phyloP scores from a whole-genome alignment of 306 rosid species.

The Alnus glutinosa region DNA sequence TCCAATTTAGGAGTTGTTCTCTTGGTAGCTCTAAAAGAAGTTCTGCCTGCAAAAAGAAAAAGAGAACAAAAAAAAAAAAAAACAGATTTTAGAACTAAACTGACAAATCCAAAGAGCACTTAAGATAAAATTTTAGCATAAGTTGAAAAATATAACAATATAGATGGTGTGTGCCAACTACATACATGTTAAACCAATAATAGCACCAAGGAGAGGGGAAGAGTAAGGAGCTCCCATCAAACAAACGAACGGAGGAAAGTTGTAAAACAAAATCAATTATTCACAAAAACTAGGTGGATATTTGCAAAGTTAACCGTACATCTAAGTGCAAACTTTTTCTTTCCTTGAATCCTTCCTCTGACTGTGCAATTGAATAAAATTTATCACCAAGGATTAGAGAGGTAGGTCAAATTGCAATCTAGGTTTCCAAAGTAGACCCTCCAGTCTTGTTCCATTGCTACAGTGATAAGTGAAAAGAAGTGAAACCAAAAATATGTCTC shows the following conservation, averaged over 20 bases:
- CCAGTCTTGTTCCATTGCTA: neutral
- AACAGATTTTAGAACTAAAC: neutral
- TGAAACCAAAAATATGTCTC: neutral
- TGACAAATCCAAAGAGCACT: neutral
- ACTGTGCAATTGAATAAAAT: conserved; percentile 4
- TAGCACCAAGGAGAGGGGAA: neutral
- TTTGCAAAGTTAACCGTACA: neutral
- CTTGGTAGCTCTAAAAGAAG: conserved; percentile 94
- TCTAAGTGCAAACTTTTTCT: conserved; percentile 1
- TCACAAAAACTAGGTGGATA: neutral
- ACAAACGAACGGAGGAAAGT: neutral
- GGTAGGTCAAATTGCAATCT: neutral
- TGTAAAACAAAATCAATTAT: neutral
- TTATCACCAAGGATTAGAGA: neutral
- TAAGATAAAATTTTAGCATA: neutral
- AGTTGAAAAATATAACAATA: neutral
- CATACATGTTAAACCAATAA: neutral
- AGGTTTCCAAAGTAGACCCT: neutral
- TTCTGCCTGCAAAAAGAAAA: conserved; percentile 65
- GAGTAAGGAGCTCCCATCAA: conserved; percentile 9
- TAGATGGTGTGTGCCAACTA: neutral
- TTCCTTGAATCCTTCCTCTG: conserved; percentile 7
- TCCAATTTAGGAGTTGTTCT: conserved; percentile 91
- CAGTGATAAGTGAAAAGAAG: conserved; percentile 8
- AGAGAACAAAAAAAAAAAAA: neutral